Conservation (phyloP, 495 filamentous ascomycete species). For the Acidomyces sp. region DNA sequence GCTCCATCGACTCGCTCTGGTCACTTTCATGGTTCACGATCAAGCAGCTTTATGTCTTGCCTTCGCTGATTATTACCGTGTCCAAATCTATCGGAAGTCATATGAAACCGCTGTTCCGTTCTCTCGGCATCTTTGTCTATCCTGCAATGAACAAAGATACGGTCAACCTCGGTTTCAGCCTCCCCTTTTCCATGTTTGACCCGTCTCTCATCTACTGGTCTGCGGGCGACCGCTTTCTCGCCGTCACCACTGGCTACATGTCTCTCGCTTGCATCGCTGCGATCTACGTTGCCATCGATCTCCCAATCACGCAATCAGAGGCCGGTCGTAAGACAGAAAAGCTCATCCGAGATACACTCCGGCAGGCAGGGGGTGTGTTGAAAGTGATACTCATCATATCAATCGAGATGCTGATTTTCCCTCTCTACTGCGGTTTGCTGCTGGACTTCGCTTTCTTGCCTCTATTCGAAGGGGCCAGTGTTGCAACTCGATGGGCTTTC, state of each 20-base stretch:
- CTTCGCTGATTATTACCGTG: neutral
- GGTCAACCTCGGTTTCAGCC: slow-evolving; percentile 1
- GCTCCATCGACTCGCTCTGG: neutral
- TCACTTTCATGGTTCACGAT: neutral
- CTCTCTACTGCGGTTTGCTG: slow-evolving; percentile 84
- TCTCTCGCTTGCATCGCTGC: slow-evolving; percentile 60
- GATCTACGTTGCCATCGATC: slow-evolving; percentile 60
- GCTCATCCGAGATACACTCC: slow-evolving; percentile 64
- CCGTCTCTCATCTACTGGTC: slow-evolving; percentile 62
- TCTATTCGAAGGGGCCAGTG: slow-evolving; percentile 65
- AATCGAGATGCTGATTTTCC: slow-evolving; percentile 97
- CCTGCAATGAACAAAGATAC: too few relatives aligned
- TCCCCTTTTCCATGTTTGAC: slow-evolving; percentile 33
- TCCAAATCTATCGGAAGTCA: neutral
- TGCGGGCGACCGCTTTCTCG: slow-evolving; percentile 60
- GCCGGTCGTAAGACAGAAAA: slow-evolving; percentile 62
- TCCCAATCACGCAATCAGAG: slow-evolving; percentile 49
- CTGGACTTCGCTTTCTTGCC: slow-evolving; percentile 82
- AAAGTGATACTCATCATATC: slow-evolving; percentile 98
- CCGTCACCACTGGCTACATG: slow-evolving; percentile 67
- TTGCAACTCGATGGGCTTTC: slow-evolving; percentile 63
- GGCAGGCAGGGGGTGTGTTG: slow-evolving; percentile 90
- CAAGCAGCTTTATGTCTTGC: neutral
- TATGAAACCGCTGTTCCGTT: slow-evolving; percentile 4
- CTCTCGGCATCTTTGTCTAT: slow-evolving; percentile 2